Base-by-base conservation (phyloP, 2,329 filamentous ascomycete genomes). In the Venturia oleaginea region DNA sequence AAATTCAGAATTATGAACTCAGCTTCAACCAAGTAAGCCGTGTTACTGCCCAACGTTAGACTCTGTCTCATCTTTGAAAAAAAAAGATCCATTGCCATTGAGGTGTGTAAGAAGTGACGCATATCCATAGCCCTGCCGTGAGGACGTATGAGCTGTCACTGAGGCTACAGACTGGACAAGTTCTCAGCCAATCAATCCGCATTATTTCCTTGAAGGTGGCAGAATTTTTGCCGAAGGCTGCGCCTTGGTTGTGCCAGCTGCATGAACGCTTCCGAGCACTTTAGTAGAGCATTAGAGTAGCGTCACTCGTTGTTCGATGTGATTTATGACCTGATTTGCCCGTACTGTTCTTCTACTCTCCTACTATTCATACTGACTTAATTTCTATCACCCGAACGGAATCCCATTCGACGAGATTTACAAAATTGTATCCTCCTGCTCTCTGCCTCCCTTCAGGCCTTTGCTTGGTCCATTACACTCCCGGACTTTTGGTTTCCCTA, bases 121-220 rank as follows among this genome's bases (percentile, higher is more conserved):
- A 51, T 62, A 24, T 13, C 3, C n/a, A 51, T 27, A 51, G 60
- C 24, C 60, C 60, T n/a, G 60, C 60, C 60, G 59, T 32, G 24
- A 32, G 37, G 34, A 46, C 34, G 59, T 32, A 46, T 62, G 60
- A 46, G 60, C 60, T 62, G 60, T 62, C 60, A 62, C 43, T 43
- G 42, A 62, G 60, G 42, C 60, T 62, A 42, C 60, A 62, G 30
- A 15, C 51, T 32, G 37, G 40, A 61, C 2, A 37, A 37, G 3
- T 19, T 27, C n/a, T 22, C n/a, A 37, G 24, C 40, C 40, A 62
- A 62, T 62, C 24, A 60, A 13, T 3, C 19, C 27, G 17, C n/a
- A 10, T 43, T 24, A 42, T 40, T 42, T 22, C 15, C 59, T 8
- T n/a, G 11, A 32, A 32, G 34, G 59, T n/a, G 59, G 59, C 34